phyloP scores from a whole-genome alignment of 202 grass and related monocot genomes.

The Dendrocalamus latiflorus region DNA sequence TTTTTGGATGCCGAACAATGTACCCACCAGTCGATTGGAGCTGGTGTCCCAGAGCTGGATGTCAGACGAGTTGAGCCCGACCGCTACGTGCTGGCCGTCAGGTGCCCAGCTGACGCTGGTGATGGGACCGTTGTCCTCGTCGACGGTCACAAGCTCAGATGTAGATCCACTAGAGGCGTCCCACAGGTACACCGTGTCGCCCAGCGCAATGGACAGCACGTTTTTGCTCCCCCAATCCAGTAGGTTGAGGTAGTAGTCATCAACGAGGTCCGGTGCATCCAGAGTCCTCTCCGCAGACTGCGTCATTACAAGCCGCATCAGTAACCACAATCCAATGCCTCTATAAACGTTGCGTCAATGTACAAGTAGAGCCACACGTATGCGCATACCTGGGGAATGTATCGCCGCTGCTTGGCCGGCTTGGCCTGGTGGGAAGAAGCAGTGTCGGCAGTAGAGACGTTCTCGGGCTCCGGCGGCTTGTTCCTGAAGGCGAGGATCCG shows the following conservation, averaged over 20 bases:
- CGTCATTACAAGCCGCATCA: constrained; percentile 22
- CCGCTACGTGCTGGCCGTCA: constrained; percentile 63
- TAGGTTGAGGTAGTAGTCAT: constrained; percentile 93
- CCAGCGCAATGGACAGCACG: constrained; percentile 71
- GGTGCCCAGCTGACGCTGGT: constrained; percentile 89
- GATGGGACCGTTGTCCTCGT: constrained; percentile 71
- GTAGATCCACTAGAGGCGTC: constrained; percentile 61
- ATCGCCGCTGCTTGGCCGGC: constrained; percentile 58
- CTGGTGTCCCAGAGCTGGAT: constrained; percentile 82
- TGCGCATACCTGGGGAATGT: constrained; percentile 62
- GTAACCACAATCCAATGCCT: background rate
- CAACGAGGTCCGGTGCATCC: constrained; percentile 71
- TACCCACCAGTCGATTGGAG: constrained; percentile 56
- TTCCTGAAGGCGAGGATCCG: constrained; percentile 88
- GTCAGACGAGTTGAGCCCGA: constrained; percentile 75
- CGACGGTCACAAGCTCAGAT: constrained; percentile 69
- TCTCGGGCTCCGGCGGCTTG: constrained; percentile 58
- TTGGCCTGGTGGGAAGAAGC: constrained; percentile 43
- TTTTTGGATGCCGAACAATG: background rate
- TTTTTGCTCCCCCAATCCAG: constrained; percentile 89
- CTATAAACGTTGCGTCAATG: background rate
- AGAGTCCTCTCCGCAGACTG: constrained; percentile 89
- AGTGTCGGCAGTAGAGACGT: constrained; percentile 23
- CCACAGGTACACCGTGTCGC: constrained; percentile 80
- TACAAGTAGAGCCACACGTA: background rate